These are phyloP conservation scores for Curvularia spicifera DNA, from an alignment of 2,329 filamentous ascomycete genomes.

Conservation along the genomic window DNA sequence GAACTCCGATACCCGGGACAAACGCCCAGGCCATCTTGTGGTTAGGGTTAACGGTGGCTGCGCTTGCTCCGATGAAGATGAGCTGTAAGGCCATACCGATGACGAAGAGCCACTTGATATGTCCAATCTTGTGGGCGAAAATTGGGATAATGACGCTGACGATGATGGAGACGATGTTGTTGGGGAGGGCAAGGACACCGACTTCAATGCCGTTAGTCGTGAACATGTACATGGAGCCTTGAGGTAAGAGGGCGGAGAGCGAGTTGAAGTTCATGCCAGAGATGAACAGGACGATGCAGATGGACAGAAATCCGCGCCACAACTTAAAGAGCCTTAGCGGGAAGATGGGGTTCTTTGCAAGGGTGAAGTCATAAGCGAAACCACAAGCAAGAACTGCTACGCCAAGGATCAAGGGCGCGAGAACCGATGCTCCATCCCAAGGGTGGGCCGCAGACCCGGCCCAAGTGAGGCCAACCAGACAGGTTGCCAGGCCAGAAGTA, in stretches of 20 bases:
- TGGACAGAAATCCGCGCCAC: not conserved
- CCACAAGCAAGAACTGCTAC: not conserved
- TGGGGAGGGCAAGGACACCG: not conserved
- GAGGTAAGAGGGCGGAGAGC: not conserved
- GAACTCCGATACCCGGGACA: not conserved
- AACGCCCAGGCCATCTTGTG: not conserved
- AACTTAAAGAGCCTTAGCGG: constrained; percentile 1
- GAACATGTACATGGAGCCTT: not conserved
- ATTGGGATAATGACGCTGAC: not conserved
- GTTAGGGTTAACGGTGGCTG: not conserved
- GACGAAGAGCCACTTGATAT: not conserved
- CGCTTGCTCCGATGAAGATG: constrained; percentile 1
- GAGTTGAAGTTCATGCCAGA: constrained; percentile 2
- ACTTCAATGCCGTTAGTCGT: not conserved
- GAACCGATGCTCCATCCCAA: not conserved
- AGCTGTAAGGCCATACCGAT: not conserved
- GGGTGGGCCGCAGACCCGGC: not conserved
- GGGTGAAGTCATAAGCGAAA: constrained; percentile 1
- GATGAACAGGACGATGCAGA: not conserved
- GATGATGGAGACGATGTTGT: not conserved
- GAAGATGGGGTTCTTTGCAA: not conserved
- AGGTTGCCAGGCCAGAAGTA: not conserved
- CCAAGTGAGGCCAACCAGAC: not conserved
- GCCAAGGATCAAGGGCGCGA: not conserved
- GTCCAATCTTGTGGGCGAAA: constrained; percentile 1